Evolutionary conservation across 208 protist genomes (phyloP).

Genomic region (Naegleria gruberi): DNA sequence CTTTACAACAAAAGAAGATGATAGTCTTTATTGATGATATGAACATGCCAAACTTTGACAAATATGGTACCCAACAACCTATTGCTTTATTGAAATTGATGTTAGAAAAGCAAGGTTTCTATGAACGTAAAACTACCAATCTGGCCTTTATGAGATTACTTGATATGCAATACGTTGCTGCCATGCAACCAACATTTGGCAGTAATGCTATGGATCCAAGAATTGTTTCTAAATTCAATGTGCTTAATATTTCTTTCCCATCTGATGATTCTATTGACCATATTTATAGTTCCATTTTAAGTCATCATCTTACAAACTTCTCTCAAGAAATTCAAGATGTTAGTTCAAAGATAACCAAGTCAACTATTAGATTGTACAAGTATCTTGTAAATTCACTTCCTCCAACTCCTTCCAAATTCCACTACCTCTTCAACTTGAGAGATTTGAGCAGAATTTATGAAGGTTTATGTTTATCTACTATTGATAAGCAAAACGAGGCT

Average conservation of each 20-base stretch:
- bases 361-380: constrained; percentile 87
- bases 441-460: constrained; percentile 95
- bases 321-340: constrained; percentile 43
- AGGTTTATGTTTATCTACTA: constrained; percentile 84
- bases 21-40: constrained; percentile 96
- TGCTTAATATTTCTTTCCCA: constrained; percentile 95
- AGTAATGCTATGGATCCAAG: constrained; percentile 92
- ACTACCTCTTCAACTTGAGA: constrained; percentile 98
- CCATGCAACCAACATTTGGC: constrained; percentile 92
- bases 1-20: constrained; percentile 86
- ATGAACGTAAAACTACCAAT: constrained; percentile 80
- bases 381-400: constrained; percentile 74
- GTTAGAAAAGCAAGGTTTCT: constrained; percentile 88
- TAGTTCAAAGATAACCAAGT: constrained; percentile 63
- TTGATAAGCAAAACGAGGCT: constrained; percentile 68
- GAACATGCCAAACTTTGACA: constrained; percentile 97
- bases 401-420: constrained; percentile 95
- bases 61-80: constrained; percentile 96
- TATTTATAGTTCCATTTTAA: constrained; percentile 92
- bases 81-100: constrained; percentile 96
- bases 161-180: constrained; percentile 89
- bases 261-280: constrained; percentile 82
- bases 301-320: constrained; percentile 67
- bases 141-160: constrained; percentile 87
- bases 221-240: constrained; percentile 91